Base-by-base conservation (phyloP, 108 stramenopile species). In the Mediolabrus comicus region DNA sequence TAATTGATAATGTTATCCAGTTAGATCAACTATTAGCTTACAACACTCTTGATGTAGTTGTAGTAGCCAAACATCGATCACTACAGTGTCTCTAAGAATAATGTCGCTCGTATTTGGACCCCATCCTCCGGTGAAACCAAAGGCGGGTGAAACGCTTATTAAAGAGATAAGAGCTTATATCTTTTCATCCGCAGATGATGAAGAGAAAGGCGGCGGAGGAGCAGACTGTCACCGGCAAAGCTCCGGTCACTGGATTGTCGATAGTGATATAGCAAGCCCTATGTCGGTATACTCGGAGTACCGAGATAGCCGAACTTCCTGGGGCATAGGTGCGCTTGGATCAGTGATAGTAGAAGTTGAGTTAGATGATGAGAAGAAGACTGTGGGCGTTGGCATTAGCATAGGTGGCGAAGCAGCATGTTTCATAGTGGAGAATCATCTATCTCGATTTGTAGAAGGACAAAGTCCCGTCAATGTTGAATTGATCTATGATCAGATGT, bases 401-500 rank as follows among this genome's bases (percentile, higher is more conserved):
- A 84, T 86, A 30, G 87, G 87, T n/a, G 87, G 87, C 24, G 83
- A 82, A 25, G 77, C 87, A 11, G 87, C 84, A 4, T 84, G 83
- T 53, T 84, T 72, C 54, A 77, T 88, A 28, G 57, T 88, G 4
- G 87, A 88, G 62, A 69, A 84, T 55, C 87, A 88, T 49, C 52
- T 88, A 19, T 38, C 69, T 5, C 54, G 83, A 3, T 86, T 86
- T 41, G 87, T 83, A 13, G 83, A 86, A 43, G 83, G 85, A 41
- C 74, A 79, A 62, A 77, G 84, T 69, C 85, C 85, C 6, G 12
- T 32, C 2, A 85, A 88, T 62, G 85, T 88, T n/a, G 87, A 88
- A 46, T 57, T 85, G 41, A 86, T 88, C n/a, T 88, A 83, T 85
- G 85, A 88, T 75, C 83, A 84, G 43, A 85, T 85, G 83, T 88